Base-by-base conservation (phyloP, 306 rosid species). In the Citrullus amarus region DNA sequence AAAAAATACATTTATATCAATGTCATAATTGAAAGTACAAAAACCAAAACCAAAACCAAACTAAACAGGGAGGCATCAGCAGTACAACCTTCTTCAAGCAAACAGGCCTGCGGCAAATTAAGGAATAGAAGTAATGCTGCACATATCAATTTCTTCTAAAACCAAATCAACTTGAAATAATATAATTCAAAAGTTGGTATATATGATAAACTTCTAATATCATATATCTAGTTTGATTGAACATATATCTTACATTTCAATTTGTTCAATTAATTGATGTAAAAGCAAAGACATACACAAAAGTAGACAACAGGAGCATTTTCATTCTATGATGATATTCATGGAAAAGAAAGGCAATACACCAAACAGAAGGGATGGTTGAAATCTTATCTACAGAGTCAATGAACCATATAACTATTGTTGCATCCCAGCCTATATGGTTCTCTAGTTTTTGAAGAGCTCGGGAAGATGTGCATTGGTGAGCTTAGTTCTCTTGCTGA, bases 401-500 rank as follows among this genome's bases (percentile, higher is more conserved):
- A 63, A 51, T 72, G 20, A 17, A 51, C n/a, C 9, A 32, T 34
- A 34, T 4, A 67, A 18, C 7, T 1, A 62, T 75, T 44, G 38
- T 79, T 79, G 58, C 22, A 38, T 54, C 17, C 59, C 34, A 67
- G 6, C 69, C 76, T 38, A 32, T 22, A 48, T 44, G 69, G 79
- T 80, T 41, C 85, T 73, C 60, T 73, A 81, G 55, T 81, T 91
- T 82, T 83, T 85, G 80, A 96, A 92, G 79, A 95, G 97, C 92
- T 91, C 96, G 0, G 97, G 97, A 83, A 95, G 99, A 90, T 95
- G 97, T 72, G 97, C 90, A 75, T 95, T 92, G 77, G 99, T 95
- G n/a, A 92, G 89, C 90, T 90, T 95, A 44, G 99, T 95, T 83
- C 97, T 91, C 97, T 92, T 93, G 86, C 87, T 89, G 81, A 92